Base-by-base conservation (phyloP, 805 yeast species). In the Starmerella stigmatis region DNA sequence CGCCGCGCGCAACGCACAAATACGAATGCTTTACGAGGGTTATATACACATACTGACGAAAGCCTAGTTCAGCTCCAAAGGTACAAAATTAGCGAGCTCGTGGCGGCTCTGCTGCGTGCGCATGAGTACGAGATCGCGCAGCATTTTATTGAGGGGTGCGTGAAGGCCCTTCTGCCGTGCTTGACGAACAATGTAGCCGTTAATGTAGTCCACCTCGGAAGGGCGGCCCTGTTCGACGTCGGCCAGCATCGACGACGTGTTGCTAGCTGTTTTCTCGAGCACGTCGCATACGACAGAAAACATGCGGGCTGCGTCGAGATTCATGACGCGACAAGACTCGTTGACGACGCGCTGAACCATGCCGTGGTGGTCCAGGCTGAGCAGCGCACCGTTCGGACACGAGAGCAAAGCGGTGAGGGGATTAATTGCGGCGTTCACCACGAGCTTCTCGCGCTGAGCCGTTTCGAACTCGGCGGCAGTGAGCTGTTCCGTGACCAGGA, bases 341-440 rank as follows among this genome's bases (percentile, higher is more conserved):
- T 54, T 43, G 2, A 79, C 67, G 10, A 79, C 60, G 13, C 62
- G 58, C 19, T 50, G 56, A 56, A 76, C 60, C 5, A 75, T 20
- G 31, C 16, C 53, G 10, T 58, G 57, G 7, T 67, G 57, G 3
- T 62, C 58, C 27, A 73, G 64, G 15, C 63, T 56, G n/a, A 70
- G 62, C 16, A 89, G 64, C 42, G 81, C 84, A 27, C 94, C 94
- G 57, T 92, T 92, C 30, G 70, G 59, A 58, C 92, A 81, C 60
- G 84, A 81, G 21, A 83, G 63, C 19, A 86, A 65, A 0, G 95
- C 81, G 0, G 96, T 82, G 23, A 81, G 65, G 0, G 96, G 82
- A 57, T 92, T 89, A 52, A 89, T 78, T 57, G 92, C 83, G 1
- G 84, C 73, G 58, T 92, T 92, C 17, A 82, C 78, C 36, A 81